Evolutionary conservation across 495 filamentous ascomycete genomes (phyloP), one percentile per base, ranked within the genome.

Genomic region (Neurospora africana): DNA sequence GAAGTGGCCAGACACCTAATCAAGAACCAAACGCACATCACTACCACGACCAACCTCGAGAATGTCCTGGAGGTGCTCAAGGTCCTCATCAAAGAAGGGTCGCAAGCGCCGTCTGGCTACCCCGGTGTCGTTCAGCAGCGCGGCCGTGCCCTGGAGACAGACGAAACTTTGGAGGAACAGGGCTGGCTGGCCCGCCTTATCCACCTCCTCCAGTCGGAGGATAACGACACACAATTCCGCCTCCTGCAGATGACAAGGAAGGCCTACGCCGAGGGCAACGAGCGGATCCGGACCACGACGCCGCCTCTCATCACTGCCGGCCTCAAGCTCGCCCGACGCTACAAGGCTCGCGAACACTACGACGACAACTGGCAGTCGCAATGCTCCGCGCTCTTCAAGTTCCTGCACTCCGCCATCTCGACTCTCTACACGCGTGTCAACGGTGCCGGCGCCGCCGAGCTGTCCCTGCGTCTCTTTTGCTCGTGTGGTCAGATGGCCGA

Each of bases 151-250:
- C 67, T 89, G 37, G 88, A 90, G 78, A 98, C 96, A 2, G 96
- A 98, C 47, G 95, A 99, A 81, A 98, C 95, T 0, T 89, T 98
- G 73, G 94, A 98, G 80, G 95, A 98, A 81, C 95, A 99, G 85
- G 95, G 95, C 41, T 97, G 93, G 91, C 84, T 99, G 68, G 95
- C 96, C 53, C 86, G 96, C 77, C 87, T 99, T 71, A 89, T 97
- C 27, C 96, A 99, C 82, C 84, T 98, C 38, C 88, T 99, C 38
- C 84, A 93, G 72, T 90, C 88, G 17, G 84, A 91, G 30, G 87
- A 94, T 77, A 98, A 99, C 76, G 94, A 96, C 76, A 96, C 91
- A 0, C 95, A 99, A 78, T 92, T 96, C 82, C 93, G 94, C 82
- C 90, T 99, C 44, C 89, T 99, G 9, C 96, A 98, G 86, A 89